phyloP scores from a whole-genome alignment of 805 yeast genomes.

The Saccharomycopsis synnaedendra region DNA sequence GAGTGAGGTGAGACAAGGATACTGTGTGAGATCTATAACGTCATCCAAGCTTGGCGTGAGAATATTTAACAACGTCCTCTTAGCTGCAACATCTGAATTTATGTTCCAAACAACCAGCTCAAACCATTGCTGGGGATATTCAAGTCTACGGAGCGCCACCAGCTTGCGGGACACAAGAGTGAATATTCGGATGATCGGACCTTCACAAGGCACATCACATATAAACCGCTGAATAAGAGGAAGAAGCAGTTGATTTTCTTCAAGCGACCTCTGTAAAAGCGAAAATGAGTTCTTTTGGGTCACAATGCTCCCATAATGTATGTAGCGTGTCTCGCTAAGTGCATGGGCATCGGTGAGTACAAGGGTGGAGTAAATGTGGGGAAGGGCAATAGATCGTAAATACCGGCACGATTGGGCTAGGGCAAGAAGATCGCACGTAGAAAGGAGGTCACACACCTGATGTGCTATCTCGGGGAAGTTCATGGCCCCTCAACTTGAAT shows the following conservation, averaged over 20 bases:
- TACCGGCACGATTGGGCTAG: neutral
- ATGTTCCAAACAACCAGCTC: slow-evolving; percentile 3
- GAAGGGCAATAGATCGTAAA: neutral
- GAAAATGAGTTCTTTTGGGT: neutral
- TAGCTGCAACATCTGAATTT: slow-evolving; percentile 1
- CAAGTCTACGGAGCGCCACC: neutral
- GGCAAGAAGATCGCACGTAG: neutral
- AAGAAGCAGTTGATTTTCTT: neutral
- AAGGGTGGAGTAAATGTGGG: neutral
- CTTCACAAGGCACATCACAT: neutral
- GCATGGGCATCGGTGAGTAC: slow-evolving; percentile 1
- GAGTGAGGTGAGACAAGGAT: neutral
- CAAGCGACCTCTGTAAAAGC: neutral
- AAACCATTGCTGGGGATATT: slow-evolving; percentile 8
- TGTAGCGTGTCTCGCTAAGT: neutral
- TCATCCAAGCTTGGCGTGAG: slow-evolving; percentile 6
- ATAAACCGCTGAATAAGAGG: neutral
- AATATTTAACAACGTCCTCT: neutral
- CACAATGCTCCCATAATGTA: neutral
- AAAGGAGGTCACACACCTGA: neutral
- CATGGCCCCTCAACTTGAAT: too few species aligned
- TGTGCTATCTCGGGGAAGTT: neutral
- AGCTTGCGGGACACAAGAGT: neutral
- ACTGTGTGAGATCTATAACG: slow-evolving; percentile 1
- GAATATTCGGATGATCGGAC: neutral